Evolutionary conservation across 2,329 filamentous ascomycete genomes (phyloP).

Genomic region (Alternaria alternata): DNA sequence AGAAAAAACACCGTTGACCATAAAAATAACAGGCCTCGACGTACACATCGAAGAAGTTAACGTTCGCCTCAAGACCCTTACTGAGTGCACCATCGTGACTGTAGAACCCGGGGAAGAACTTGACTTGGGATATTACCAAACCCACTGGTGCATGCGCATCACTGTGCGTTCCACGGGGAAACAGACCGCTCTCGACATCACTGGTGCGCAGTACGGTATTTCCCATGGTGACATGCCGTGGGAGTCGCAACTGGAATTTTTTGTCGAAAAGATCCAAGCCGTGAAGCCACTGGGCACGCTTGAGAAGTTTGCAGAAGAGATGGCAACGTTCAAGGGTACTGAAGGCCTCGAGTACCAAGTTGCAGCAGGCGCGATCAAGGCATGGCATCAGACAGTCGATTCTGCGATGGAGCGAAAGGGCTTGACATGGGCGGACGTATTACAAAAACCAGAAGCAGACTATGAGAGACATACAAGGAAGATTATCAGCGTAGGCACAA

Average conservation of each 20-base stretch:
- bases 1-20: not conserved
- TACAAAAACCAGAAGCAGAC: conserved; percentile 2
- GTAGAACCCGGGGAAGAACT: not conserved
- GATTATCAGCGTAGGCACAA: conserved; percentile 2
- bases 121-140: not conserved
- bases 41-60: conserved; percentile 12
- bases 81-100: not conserved
- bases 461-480: conserved; percentile 6
- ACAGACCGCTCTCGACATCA: conserved; percentile 12
- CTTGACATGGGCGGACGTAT: conserved; percentile 1
- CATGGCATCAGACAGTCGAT: conserved; percentile 10
- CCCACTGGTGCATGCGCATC: conserved; percentile 11
- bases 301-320: not conserved
- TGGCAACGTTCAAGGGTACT: conserved; percentile 4
- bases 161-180: conserved; percentile 4
- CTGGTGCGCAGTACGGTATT: conserved; percentile 7
- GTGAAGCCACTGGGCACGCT: conserved; percentile 6
- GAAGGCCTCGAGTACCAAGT: conserved; percentile 1
- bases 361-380: not conserved
- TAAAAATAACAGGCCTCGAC: conserved; percentile 2
- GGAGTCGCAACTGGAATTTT: not conserved
- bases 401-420: conserved; percentile 6
- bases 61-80: not conserved
- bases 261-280: not conserved
- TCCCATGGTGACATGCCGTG: not conserved